These are phyloP conservation scores for Draba incana DNA, from an alignment of 345 rosid genomes.

Conservation along the genomic window DNA sequence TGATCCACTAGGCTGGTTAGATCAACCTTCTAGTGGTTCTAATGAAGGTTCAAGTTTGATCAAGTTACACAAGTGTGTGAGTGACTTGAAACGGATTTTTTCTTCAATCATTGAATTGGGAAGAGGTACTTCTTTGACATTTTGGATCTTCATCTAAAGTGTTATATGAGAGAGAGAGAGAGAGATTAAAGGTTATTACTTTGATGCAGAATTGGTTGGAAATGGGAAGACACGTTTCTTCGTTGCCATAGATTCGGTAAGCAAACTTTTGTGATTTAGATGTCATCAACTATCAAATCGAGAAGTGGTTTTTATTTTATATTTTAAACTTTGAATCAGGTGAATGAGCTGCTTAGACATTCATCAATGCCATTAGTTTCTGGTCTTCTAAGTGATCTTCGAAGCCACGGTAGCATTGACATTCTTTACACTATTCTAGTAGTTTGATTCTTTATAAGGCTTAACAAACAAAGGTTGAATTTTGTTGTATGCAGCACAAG, in stretches of 20 bases:
- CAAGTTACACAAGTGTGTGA: constrained; percentile 56
- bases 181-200: constrained; percentile 16
- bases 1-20: constrained; percentile 90
- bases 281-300: not conserved
- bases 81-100: constrained; percentile 59
- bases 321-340: constrained; percentile 46
- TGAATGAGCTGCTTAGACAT: constrained; percentile 70
- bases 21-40: constrained; percentile 30
- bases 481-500: constrained; percentile 53
- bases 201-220: constrained; percentile 64
- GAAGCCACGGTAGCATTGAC: constrained; percentile 63
- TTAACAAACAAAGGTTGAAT: not conserved
- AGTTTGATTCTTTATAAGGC: not conserved
- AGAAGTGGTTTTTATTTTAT: constrained; percentile 14
- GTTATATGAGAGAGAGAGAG: constrained; percentile 1
- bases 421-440: constrained; percentile 9
- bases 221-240: constrained; percentile 64
- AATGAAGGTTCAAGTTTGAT: constrained; percentile 42
- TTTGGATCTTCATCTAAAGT: constrained; percentile 16
- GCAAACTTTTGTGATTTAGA: constrained; percentile 15
- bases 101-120: constrained; percentile 68
- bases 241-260: constrained; percentile 86
- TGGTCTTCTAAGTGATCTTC: constrained; percentile 65
- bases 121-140: constrained; percentile 49
- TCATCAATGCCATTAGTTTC: constrained; percentile 65